These are phyloP conservation scores for Trichaptum fuscoviolaceum DNA, from an alignment of 768 basidiomycete species.

Conservation along the genomic window DNA sequence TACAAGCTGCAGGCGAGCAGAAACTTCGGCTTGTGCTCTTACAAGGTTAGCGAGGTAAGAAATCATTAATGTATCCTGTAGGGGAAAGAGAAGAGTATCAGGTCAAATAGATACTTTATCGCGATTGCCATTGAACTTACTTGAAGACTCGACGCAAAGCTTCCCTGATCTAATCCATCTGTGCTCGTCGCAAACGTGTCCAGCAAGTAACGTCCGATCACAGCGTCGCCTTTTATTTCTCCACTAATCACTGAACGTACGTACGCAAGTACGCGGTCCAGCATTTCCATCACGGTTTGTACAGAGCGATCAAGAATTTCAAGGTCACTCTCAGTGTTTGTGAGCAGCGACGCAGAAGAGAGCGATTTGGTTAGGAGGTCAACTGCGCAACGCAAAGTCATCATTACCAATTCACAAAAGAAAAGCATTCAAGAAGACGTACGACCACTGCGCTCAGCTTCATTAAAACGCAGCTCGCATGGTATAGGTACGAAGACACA, in stretches of 20 bases:
- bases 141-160: constrained; percentile 76
- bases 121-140: constrained; percentile 27
- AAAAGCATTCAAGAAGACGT: constrained; percentile 27
- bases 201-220: constrained; percentile 88
- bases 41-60: constrained; percentile 92
- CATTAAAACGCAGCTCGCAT: constrained; percentile 77
- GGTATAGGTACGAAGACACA: constrained; percentile 92
- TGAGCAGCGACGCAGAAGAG: constrained; percentile 21
- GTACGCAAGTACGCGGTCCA: constrained; percentile 81
- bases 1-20: constrained; percentile 77
- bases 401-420: constrained; percentile 7
- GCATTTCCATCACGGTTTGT: constrained; percentile 62
- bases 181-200: constrained; percentile 74
- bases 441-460: constrained; percentile 84
- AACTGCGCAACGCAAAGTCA: constrained; percentile 40
- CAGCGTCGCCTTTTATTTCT: constrained; percentile 72
- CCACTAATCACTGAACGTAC: constrained; percentile 77
- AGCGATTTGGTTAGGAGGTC: constrained; percentile 52
- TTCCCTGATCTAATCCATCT: constrained; percentile 58
- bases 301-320: constrained; percentile 75
- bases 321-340: constrained; percentile 63
- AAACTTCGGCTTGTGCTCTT: constrained; percentile 89
- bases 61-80: constrained; percentile 87
- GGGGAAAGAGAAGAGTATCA: constrained; percentile 9
- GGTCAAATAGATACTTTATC: not conserved